Evolutionary conservation across 2,329 filamentous ascomycete species (phyloP).

Genomic region (Botrytis paeoniae): DNA sequence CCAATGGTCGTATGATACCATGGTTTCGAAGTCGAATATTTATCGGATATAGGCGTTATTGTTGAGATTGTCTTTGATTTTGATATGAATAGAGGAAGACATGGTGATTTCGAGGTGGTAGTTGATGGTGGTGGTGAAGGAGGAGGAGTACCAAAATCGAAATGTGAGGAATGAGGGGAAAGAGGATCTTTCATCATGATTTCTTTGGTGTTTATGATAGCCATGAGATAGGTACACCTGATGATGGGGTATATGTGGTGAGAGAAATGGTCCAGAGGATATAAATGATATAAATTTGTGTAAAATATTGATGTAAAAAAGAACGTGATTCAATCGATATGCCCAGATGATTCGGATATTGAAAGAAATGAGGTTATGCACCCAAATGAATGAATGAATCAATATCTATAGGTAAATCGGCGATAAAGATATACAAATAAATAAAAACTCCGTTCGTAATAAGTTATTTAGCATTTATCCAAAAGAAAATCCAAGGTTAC

Average conservation of each 20-base stretch:
- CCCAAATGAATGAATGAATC: neutral
- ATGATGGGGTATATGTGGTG: neutral
- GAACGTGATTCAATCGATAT: neutral
- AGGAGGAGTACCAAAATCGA: slow-evolving; percentile 6
- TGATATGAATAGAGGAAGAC: neutral
- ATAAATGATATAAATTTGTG: neutral
- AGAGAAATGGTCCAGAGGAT: neutral
- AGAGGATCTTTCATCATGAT: neutral
- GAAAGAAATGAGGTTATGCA: neutral
- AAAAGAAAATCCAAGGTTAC: neutral
- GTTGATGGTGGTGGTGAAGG: neutral
- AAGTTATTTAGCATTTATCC: neutral
- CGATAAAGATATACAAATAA: neutral
- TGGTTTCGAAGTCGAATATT: slow-evolving; percentile 14
- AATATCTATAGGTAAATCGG: neutral
- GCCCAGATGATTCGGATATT: neutral
- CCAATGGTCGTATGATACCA: slow-evolving; percentile 13
- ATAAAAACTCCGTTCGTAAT: neutral
- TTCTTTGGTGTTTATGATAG: neutral
- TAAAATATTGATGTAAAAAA: neutral
- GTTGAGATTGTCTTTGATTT: neutral
- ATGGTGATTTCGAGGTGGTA: neutral
- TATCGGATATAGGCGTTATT: neutral
- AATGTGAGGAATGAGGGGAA: neutral
- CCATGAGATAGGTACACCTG: neutral